phyloP scores from a whole-genome alignment of 2,329 filamentous ascomycete species.

The Fusarium sp. region DNA sequence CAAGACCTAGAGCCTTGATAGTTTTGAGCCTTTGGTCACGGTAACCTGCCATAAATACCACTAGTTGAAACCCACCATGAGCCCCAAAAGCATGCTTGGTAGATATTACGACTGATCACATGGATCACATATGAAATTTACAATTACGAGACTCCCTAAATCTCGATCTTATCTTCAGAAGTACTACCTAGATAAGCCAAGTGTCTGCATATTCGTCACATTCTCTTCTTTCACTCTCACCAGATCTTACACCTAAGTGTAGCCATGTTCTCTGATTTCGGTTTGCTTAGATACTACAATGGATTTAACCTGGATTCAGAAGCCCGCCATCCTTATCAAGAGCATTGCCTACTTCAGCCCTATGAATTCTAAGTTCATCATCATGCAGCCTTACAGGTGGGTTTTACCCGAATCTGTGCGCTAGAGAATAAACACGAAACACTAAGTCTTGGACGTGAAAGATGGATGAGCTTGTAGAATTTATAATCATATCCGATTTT shows the following conservation, averaged over 20 bases:
- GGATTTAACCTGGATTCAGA: not conserved
- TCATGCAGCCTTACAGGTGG: not conserved
- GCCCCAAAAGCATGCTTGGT: not conserved
- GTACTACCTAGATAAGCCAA: not conserved
- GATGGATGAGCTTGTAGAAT: no score
- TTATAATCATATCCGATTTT: no score
- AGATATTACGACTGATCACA: not conserved
- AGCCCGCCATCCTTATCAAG: not conserved
- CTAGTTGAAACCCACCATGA: not conserved
- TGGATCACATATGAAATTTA: not conserved
- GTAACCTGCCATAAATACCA: not conserved
- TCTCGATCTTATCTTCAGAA: not conserved
- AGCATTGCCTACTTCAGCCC: slow-evolving; percentile 17
- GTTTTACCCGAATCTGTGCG: no score
- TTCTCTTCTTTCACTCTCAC: not conserved
- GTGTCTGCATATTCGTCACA: not conserved
- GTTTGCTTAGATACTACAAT: not conserved
- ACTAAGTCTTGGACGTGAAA: no score
- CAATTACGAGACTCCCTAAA: not conserved
- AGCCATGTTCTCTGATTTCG: not conserved
- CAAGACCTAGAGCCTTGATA: slow-evolving; percentile 8
- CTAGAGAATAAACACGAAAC: no score
- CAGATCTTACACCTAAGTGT: not conserved
- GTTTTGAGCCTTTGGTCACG: not conserved
- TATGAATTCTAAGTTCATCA: not conserved